Percentiles rank a stretch among this genome's conserved stretches.
Conservation (phyloP, 2,329 filamentous ascomycete genomes). For the Conoideocrella luteorostrata region DNA sequence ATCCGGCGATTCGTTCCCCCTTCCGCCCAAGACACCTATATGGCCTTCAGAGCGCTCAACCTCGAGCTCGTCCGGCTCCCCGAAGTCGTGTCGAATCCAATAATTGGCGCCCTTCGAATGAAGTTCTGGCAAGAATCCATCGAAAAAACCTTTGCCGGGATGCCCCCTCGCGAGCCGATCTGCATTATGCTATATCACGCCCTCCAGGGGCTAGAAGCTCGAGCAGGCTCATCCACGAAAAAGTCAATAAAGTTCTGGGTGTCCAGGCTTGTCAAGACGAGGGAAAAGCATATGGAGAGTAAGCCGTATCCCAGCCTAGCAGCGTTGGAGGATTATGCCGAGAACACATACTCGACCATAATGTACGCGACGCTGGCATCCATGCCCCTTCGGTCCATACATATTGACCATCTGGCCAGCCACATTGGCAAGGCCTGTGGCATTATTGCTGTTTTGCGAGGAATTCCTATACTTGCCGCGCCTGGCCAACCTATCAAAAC, state of each 20-base stretch:
- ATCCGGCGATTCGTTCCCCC: slow-evolving; percentile 78
- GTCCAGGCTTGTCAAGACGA: slow-evolving; percentile 68
- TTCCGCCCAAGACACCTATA: slow-evolving; percentile 71
- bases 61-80: slow-evolving; percentile 86
- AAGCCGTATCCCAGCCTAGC: slow-evolving; percentile 69
- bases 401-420: slow-evolving; percentile 86
- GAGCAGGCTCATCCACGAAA: slow-evolving; percentile 33
- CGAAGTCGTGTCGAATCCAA: slow-evolving; percentile 81
- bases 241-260: slow-evolving; percentile 65
- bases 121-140: slow-evolving; percentile 93
- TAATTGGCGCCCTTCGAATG: slow-evolving; percentile 80
- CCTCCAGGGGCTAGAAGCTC: slow-evolving; percentile 52
- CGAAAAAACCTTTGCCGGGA: slow-evolving; percentile 66
- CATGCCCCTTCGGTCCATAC: slow-evolving; percentile 72
- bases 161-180: slow-evolving; percentile 84
- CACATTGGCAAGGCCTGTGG: slow-evolving; percentile 93
- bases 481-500: slow-evolving; percentile 45
- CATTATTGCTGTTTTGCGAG: slow-evolving; percentile 79
- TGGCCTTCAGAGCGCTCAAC: slow-evolving; percentile 87
- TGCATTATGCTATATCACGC: slow-evolving; percentile 75
- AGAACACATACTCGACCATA: slow-evolving; percentile 90
- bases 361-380: slow-evolving; percentile 81
- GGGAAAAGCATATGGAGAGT: slow-evolving; percentile 79
- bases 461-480: slow-evolving; percentile 81
- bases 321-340: slow-evolving; percentile 78